Conservation (phyloP, 371 early-diverging fungal species). For the Sporodiniella umbellata region DNA sequence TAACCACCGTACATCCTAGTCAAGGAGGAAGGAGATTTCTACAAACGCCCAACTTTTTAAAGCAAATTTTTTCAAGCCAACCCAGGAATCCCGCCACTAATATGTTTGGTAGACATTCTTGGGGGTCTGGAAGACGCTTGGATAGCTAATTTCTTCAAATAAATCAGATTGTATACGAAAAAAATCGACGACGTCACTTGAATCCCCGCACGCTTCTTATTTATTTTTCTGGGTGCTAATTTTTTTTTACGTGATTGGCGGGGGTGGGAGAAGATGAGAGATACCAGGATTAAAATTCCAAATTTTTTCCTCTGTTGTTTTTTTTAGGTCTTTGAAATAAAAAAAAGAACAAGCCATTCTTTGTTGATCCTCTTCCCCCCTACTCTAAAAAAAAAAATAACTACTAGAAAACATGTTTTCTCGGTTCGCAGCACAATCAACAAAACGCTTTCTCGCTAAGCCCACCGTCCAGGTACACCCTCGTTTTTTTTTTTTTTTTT, state of each 20-base stretch:
- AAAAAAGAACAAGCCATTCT: slow-evolving; percentile 3
- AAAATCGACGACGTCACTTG: background rate
- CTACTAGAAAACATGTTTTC: slow-evolving; percentile 46
- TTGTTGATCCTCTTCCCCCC: slow-evolving; percentile 23
- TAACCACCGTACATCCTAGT: slow-evolving; percentile 51
- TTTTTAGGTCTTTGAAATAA: background rate
- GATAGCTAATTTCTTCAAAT: no score
- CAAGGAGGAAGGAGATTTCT: slow-evolving; percentile 54
- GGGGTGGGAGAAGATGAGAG: slow-evolving; percentile 1
- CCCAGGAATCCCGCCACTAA: slow-evolving; percentile 1
- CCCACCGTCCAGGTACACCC: slow-evolving; percentile 38
- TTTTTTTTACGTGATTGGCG: background rate
- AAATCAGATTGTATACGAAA: background rate
- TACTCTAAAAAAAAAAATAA: slow-evolving; percentile 14
- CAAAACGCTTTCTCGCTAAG: slow-evolving; percentile 43
- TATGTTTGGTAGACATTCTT: slow-evolving; percentile 35
- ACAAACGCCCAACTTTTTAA: slow-evolving; percentile 51
- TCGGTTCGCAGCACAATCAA: slow-evolving; percentile 41
- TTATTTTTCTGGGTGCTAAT: background rate
- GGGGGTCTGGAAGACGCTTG: slow-evolving; percentile 49
- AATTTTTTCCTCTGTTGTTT: slow-evolving; percentile 5
- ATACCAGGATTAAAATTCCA: background rate
- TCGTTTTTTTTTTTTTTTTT: background rate
- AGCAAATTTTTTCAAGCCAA: slow-evolving; percentile 26
- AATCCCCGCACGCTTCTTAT: background rate